Evolutionary conservation across 352 stramenopile genomes (phyloP).

Genomic region (Phytophthora tubulina): DNA sequence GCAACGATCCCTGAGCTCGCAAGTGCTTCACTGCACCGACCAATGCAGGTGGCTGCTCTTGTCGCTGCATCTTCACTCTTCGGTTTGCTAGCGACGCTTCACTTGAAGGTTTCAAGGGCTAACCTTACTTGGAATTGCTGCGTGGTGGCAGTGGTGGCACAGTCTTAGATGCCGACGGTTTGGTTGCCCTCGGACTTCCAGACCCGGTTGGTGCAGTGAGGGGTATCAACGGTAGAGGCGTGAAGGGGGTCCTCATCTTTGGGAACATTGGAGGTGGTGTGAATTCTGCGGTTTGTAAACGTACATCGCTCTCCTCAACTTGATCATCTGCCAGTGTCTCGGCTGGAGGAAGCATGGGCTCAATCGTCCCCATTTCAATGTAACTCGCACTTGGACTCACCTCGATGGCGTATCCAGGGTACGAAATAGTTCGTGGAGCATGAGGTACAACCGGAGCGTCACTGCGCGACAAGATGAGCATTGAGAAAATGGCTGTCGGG

Average conservation of each 20-base stretch:
- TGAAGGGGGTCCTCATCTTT: conserved; percentile 48
- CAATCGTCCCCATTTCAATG: conserved; percentile 69
- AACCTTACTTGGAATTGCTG: conserved; percentile 10
- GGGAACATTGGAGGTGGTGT: conserved; percentile 54
- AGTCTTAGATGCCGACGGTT: conserved; percentile 18
- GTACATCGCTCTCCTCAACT: conserved; percentile 4
- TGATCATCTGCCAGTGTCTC: conserved; percentile 24
- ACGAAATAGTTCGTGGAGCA: conserved; percentile 49
- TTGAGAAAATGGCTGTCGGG: conserved; percentile 42
- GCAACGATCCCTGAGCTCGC: conserved; percentile 57
- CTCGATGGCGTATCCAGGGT: conserved; percentile 58
- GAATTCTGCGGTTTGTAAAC: conserved; percentile 42
- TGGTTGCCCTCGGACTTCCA: conserved; percentile 15
- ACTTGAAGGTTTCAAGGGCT: conserved; percentile 21
- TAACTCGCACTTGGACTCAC: conserved; percentile 60
- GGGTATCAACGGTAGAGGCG: conserved; percentile 20
- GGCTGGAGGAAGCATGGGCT: conserved; percentile 53
- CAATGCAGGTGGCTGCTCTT: conserved; percentile 7
- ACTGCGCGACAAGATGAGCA: conserved; percentile 33
- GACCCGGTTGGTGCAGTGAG: background rate
- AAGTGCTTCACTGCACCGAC: conserved; percentile 56
- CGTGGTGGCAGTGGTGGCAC: conserved; percentile 24
- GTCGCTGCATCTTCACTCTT: conserved; percentile 27
- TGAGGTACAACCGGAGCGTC: conserved; percentile 42
- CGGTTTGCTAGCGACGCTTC: conserved; percentile 30